These are phyloP conservation scores for Aspergillus sparsus DNA, from an alignment of 495 filamentous ascomycete genomes.

Conservation along the genomic window DNA sequence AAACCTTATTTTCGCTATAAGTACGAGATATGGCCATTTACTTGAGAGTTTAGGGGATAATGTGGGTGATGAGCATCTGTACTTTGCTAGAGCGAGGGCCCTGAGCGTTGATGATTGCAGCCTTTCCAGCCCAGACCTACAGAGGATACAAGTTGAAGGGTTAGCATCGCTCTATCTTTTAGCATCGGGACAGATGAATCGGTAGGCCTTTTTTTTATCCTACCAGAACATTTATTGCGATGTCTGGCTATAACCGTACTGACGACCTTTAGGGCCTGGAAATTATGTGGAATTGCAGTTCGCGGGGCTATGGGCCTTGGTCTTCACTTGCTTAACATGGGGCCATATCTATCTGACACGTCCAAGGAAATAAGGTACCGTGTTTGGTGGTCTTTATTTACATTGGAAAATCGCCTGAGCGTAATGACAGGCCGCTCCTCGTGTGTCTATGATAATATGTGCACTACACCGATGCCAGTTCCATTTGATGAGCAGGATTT, in stretches of 20 bases:
- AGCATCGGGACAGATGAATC: slow-evolving; percentile 57
- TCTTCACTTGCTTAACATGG: slow-evolving; percentile 59
- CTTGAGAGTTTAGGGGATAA: slow-evolving; percentile 44
- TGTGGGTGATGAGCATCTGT: slow-evolving; percentile 55
- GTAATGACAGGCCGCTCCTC: slow-evolving; percentile 62
- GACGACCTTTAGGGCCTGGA: slow-evolving; percentile 56
- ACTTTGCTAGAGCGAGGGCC: slow-evolving; percentile 55
- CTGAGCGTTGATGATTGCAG: slow-evolving; percentile 53
- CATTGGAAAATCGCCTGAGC: slow-evolving; percentile 57
- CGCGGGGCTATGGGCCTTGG: slow-evolving; percentile 60
- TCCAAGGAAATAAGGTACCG: slow-evolving; percentile 59
- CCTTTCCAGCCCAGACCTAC: slow-evolving; percentile 54
- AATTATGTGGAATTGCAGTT: slow-evolving; percentile 57
- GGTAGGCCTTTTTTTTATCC: slow-evolving; percentile 42
- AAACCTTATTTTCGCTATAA: slow-evolving; percentile 66
- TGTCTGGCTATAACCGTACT: background rate
- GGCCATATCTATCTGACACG: slow-evolving; percentile 44
- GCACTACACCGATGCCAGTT: slow-evolving; percentile 55
- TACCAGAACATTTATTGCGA: background rate
- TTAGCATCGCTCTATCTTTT: slow-evolving; percentile 62
- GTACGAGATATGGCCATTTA: slow-evolving; percentile 52
- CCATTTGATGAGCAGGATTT: slow-evolving; percentile 54
- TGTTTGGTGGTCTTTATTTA: slow-evolving; percentile 63
- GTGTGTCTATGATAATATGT: slow-evolving; percentile 54
- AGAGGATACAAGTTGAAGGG: slow-evolving; percentile 59